Base-by-base conservation (phyloP, 768 basidiomycete genomes). In the Termitomyces sp. region DNA sequence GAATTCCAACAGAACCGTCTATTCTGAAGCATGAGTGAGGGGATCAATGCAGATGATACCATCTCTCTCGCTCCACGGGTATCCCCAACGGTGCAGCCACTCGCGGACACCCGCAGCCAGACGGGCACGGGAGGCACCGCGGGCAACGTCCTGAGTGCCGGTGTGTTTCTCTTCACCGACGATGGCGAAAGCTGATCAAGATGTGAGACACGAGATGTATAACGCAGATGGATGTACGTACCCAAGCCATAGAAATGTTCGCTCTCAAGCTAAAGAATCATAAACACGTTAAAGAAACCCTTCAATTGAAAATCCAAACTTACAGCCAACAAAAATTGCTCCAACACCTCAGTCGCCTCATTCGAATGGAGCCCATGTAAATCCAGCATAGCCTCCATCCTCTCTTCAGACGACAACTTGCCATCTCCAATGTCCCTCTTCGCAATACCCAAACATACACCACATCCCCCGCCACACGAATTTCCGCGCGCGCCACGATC, bases 121-220 rank as follows among this genome's bases (percentile, higher is more conserved):
- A 11, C 95, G 86, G 23, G 84, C 82, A 52, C 91, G 86, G 8
- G 92, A 92, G 3, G 92, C 85, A 27, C 93, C 93, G 38, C 94
- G 82, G 12, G 77, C 83, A 4, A 82, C 74, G 65, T 95, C 93
- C 66, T 95, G 92, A n/a, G 86, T 89, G 2, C 91, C 95, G 0
- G 92, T 93, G 69, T 98, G 96, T 71, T 95, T 96, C 71, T 96
- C 92, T 73, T 98, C 94, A 19, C 97, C 96, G 6, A 98, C 92
- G 43, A 99, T 80, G 19, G 92, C 75, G 68, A 90, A 99, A 5
- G 91, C 94, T 90, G 62, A 46, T 29, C 4, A 21, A 19, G n/a
- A 44, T 9, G 41, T 8, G 27, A 60, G 48, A 45, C 21, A 14
- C 21, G 31, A 42, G 31, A 11, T 3, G 12, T n/a, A 45, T 8